These are phyloP conservation scores for Wallacemonas collosoma DNA, from an alignment of 208 protist genomes.

Conservation along the genomic window DNA sequence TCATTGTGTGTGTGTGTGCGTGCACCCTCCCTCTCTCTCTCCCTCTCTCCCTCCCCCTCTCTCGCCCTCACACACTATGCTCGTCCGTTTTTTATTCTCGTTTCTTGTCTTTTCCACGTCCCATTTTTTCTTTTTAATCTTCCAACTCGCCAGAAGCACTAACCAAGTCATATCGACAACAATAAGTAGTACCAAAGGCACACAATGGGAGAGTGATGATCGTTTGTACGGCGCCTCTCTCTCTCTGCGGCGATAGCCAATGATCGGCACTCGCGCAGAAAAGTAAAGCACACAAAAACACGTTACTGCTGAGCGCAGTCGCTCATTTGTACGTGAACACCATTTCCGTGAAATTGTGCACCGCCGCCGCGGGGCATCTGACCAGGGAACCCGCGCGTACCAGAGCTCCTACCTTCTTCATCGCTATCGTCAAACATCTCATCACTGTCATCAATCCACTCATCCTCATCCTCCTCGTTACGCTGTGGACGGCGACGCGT, in stretches of 20 bases:
- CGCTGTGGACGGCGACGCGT: background rate
- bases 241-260: no score
- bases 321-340: conserved; percentile 41
- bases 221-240: no score
- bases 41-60: background rate
- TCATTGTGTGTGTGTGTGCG: no score
- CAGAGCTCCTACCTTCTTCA: conserved; percentile 21
- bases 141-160: no score
- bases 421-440: conserved; percentile 42
- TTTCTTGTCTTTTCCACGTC: no score
- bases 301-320: conserved; percentile 73
- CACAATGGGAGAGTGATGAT: no score
- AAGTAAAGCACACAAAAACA: conserved; percentile 13
- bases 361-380: conserved; percentile 3
- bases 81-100: no score
- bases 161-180: no score
- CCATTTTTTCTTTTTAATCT: no score
- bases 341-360: conserved; percentile 9
- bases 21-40: background rate
- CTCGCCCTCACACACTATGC: no score
- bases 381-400: background rate
- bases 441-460: conserved; percentile 27
- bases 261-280: background rate
- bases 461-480: background rate
- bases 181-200: no score